Evolutionary conservation across 139 green algal genomes (phyloP), one percentile per base, ranked within the genome.

Genomic region (Chlorokybus atmophyticus): DNA sequence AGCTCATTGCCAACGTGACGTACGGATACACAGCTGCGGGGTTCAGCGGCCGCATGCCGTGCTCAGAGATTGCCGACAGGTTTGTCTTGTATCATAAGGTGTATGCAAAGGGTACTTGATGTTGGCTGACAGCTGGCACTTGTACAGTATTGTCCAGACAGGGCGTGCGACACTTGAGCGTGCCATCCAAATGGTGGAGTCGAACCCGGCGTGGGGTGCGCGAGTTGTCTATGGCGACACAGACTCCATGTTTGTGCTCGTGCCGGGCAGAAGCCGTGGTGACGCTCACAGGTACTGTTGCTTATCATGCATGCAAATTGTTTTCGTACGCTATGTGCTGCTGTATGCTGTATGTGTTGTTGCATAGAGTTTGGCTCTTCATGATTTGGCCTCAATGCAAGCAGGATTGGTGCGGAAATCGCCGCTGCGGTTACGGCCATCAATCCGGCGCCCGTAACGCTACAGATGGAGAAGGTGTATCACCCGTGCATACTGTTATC

Each of bases 401-500:
- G n/a, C 58, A 24, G 28, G 1, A 86, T 96, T 27, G 90, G 88
- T 2, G 62, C 53, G 0, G 85, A 95, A 68, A 97, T 98, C 29
- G 87, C 85, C 0, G 29, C 57, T 0, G 74, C 64, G 3, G 82
- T 95, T 3, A 96, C 90, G 0, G 77, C 80, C 0, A 68, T 75
- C 60, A 95, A 95, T 58, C 90, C 88, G 2, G 42, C 74, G 0
- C 90, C 90, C 2, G 79, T 98, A 4, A 60, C 54, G n/a, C 79
- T 98, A 2, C 92, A 94, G 62, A 63, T 98, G 52, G 90, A 98
- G 63, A 98, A 98, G 76, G 85, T 85, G 50, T 97, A 96, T 74
- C 78, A 88, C 40, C 84, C 85, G 19, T 94, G 87, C 73, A 59
- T 95, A 10, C 85, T 97, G 52, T 74, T 87, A 44, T 87, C 88